Evolutionary conservation across 768 basidiomycete genomes (phyloP).

Genomic region (Boletus sensibilis): DNA sequence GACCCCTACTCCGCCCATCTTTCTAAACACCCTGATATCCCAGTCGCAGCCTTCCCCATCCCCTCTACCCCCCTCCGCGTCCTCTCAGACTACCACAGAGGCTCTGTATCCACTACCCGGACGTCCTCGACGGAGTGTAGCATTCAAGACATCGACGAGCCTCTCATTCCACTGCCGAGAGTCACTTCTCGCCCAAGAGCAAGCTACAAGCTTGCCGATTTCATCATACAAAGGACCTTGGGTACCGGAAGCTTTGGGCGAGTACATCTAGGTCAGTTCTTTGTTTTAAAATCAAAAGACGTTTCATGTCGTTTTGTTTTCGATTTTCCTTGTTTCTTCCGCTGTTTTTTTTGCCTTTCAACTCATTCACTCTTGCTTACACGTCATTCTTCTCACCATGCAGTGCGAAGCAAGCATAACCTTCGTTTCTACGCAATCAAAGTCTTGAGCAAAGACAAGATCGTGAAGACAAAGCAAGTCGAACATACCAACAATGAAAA

Average conservation of each 20-base stretch:
- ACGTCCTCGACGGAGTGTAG: slow-evolving; percentile 58
- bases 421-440: slow-evolving; percentile 96
- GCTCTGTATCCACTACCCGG: slow-evolving; percentile 64
- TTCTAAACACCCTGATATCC: slow-evolving; percentile 11
- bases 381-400: background rate
- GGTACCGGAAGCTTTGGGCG: slow-evolving; percentile 97
- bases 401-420: slow-evolving; percentile 90
- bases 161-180: slow-evolving; percentile 34
- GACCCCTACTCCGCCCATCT: background rate
- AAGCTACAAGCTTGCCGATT: slow-evolving; percentile 71
- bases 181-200: slow-evolving; percentile 54
- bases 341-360: background rate
- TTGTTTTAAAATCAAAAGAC: background rate
- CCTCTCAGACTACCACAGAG: slow-evolving; percentile 53
- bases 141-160: slow-evolving; percentile 38
- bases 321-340: background rate
- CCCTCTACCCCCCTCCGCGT: slow-evolving; percentile 22
- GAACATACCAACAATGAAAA: slow-evolving; percentile 98
- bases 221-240: slow-evolving; percentile 76
- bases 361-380: background rate
- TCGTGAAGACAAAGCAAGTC: slow-evolving; percentile 90
- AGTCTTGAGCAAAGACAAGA: slow-evolving; percentile 89
- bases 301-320: background rate
- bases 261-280: slow-evolving; percentile 74
- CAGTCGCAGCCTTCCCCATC: background rate